Conservation (phyloP, 495 filamentous ascomycete species). For the Lophium mytilinum region DNA sequence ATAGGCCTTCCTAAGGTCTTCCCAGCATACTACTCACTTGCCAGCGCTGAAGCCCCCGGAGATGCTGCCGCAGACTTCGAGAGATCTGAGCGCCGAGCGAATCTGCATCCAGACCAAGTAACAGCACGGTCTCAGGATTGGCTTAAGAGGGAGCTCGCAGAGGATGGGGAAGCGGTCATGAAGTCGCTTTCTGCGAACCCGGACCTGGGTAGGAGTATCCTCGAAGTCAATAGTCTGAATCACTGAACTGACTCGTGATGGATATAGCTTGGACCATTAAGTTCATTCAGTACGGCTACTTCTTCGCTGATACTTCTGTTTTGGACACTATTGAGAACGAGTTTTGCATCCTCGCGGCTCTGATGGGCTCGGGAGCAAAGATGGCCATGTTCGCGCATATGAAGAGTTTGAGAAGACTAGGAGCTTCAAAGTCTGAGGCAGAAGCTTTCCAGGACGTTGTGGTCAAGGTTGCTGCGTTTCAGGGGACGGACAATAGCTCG, state of each 20-base stretch:
- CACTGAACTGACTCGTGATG: not conserved
- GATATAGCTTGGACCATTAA: not conserved
- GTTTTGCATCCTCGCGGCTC: not conserved
- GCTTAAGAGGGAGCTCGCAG: not conserved
- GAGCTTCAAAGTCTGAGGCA: not conserved
- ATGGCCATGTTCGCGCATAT: not conserved
- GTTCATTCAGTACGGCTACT: not conserved
- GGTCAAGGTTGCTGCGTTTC: not conserved
- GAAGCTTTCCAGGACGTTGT: not conserved
- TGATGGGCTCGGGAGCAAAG: not conserved
- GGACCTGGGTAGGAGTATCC: not conserved
- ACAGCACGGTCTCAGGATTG: not conserved
- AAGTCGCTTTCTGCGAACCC: not conserved
- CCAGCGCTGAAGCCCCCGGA: not conserved
- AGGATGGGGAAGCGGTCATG: not conserved
- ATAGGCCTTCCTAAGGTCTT: not conserved
- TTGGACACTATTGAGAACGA: not conserved
- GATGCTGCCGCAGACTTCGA: not conserved
- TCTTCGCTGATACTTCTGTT: not conserved
- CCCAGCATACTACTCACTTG: not conserved
- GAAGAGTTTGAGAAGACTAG: not conserved
- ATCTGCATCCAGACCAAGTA: not conserved
- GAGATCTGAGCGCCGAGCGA: not conserved
- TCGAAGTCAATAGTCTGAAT: not conserved
- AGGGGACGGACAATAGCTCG: not conserved